phyloP scores from a whole-genome alignment of 1,284 basidiomycete genomes.

The Vanrija sp. region DNA sequence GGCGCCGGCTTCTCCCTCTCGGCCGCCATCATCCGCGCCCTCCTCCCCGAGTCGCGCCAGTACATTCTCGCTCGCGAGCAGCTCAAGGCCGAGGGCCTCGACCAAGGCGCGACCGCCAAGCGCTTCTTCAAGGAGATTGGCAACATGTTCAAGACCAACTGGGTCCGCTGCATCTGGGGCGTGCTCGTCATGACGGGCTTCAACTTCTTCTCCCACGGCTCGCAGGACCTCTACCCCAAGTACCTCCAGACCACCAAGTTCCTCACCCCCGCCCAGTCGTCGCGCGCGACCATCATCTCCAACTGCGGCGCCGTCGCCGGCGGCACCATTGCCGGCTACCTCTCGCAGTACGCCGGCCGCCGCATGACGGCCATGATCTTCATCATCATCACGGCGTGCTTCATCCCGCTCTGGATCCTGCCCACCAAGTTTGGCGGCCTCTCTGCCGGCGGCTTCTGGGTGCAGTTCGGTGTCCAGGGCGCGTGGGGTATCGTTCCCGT shows the following conservation, averaged over 20 bases:
- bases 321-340: constrained; percentile 69
- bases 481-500: constrained; percentile 52
- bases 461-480: constrained; percentile 80
- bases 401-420: constrained; percentile 70
- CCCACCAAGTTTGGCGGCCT: constrained; percentile 53
- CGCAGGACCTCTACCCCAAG: constrained; percentile 64
- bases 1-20: constrained; percentile 66
- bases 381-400: constrained; percentile 38
- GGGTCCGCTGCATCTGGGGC: constrained; percentile 77
- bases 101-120: constrained; percentile 56
- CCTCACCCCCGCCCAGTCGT: constrained; percentile 58
- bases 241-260: constrained; percentile 57
- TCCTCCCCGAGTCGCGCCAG: constrained; percentile 74
- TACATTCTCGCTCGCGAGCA: constrained; percentile 55
- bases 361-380: constrained; percentile 51
- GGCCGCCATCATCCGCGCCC: constrained; percentile 65
- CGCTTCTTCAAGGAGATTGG: constrained; percentile 67
- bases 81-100: constrained; percentile 43
- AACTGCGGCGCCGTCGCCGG: constrained; percentile 66
- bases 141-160: constrained; percentile 76
- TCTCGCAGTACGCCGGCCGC: constrained; percentile 81
- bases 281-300: constrained; percentile 82
- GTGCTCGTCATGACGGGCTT: constrained; percentile 57
- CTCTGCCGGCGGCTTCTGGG: constrained; percentile 53
- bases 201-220: constrained; percentile 89